Base-by-base conservation (phyloP, 2,329 filamentous ascomycete genomes). In the Boeremia lycopersici region DNA sequence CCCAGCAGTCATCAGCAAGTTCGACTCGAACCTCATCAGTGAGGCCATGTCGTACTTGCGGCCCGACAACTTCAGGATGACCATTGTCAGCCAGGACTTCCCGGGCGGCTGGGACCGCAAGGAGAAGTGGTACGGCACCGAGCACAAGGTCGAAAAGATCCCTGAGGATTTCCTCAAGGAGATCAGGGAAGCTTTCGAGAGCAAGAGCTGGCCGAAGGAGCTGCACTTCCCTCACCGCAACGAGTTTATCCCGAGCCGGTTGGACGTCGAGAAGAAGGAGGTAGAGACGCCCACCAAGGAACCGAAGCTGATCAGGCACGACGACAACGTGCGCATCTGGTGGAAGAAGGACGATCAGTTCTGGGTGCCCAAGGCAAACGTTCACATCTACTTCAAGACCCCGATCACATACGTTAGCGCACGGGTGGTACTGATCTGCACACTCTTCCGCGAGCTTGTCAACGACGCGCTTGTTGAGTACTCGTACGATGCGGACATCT, bases 291-390 rank as follows among this genome's bases (percentile, higher is more conserved):
- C 92, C 1, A 80, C 87, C 0, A 83, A 89, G 50, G 81, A 86
- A 0, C 95, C 95, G 0, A 89, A 87, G 57, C 81, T 99, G 23
- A 88, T 99, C 59, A 87, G 93, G 62, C 92, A 96, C 65, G 93
- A 97, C 63, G 82, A 87, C 6, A 79, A 86, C 30, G 87, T 90
- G 0, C 87, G 93, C 28, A 89, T 91, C 2, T 99, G 95, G 95
- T 97, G 88, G 81, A 99, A 99, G 81, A 98, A 98, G 77, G 95
- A 99, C 68, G 95, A 99, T 66, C 92, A 88, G 0, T 99, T 98
- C 76, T 98, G 93, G 93, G 95, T 98, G 9, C 95, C 95, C 8
- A 96, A 96, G 74, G 95, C 91, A 3, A 95, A 92, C 55, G 80
- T 98, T 15, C 85, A 92, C 61, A 85, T 96, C 60, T 91, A 88